Base-by-base conservation (phyloP, 148 eudicot species). In the Persicaria maculosa region DNA sequence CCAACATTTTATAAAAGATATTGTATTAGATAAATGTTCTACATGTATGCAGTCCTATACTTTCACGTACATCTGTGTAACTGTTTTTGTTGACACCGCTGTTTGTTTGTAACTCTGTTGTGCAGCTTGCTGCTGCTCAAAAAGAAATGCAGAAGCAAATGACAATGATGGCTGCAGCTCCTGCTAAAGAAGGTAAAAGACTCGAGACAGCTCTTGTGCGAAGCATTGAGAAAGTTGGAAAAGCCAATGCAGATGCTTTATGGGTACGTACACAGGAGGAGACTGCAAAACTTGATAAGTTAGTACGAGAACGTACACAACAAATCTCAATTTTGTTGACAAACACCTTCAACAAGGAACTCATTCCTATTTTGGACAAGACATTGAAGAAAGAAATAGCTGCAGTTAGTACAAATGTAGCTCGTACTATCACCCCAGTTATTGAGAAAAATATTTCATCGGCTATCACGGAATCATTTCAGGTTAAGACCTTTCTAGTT, bases 91-190 rank as follows among this genome's bases (percentile, higher is more conserved):
- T 48, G 52, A 48, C 52, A 48, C 52, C 52, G 8, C 52, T 48
- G 52, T 48, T 48, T 48, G 52, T 48, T 48, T 48, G 12, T 8
- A 48, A 48, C 52, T 48, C 44, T 12, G 6, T 40, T 70, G 10
- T 17, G 85, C 88, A 95, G 97, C 74, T 92, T 47, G 62, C 81
- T 73, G 75, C 72, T 25, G 75, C 72, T 77, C 93, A 88, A 76
- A 95, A 90, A 75, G 97, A 95, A 78, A 79, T 80, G 83, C 92
- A 90, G 76, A 90, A 92, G 82, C 97, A 90, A 79, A 84, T 92
- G 84, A 68, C 80, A 50, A 62, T 43, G 58, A 80, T 87, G 75
- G 83, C 62, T 40, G 45, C 50, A 7, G 53, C 36, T 47, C 73
- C 73, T 17, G 31, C 14, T 76, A 85, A 89, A 86, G 99, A 96